Evolutionary conservation across 768 basidiomycete species (phyloP).

Genomic region (Termitomyces sp.): DNA sequence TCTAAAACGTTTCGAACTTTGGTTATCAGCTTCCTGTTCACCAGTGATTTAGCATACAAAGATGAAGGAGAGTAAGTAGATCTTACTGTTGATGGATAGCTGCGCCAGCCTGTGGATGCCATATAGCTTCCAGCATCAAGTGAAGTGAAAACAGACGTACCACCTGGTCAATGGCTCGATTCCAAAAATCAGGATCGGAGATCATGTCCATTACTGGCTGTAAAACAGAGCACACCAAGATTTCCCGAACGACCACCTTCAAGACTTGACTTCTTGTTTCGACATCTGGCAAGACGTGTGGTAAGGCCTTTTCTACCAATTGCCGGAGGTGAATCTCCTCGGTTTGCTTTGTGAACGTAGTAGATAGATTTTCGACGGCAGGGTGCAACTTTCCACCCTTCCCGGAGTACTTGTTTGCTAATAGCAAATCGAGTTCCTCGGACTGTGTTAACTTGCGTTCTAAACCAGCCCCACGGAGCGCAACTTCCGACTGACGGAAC

Average conservation of each 20-base stretch:
- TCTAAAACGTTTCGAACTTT: conserved; percentile 84
- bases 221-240: conserved; percentile 75
- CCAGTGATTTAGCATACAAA: conserved; percentile 1
- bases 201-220: conserved; percentile 91
- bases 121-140: not conserved
- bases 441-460: conserved; percentile 83
- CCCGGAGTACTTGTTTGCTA: conserved; percentile 77
- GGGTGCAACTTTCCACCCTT: conserved; percentile 69
- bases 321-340: conserved; percentile 81
- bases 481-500: conserved; percentile 85
- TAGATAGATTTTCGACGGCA: conserved; percentile 84
- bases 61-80: not conserved
- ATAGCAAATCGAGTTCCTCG: conserved; percentile 81
- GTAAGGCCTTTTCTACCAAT: conserved; percentile 67
- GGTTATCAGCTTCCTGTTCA: conserved; percentile 69
- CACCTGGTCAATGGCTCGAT: conserved; percentile 85
- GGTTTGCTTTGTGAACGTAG: conserved; percentile 83
- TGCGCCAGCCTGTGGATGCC: conserved; percentile 35
- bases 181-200: conserved; percentile 97
- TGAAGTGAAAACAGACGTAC: conserved; percentile 39
- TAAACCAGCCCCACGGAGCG: conserved; percentile 74
- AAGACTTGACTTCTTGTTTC: conserved; percentile 70
- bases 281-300: conserved; percentile 66
- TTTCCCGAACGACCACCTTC: conserved; percentile 71
- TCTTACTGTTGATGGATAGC: conserved; percentile 46